Percentiles rank a stretch among this genome's conserved stretches.
phyloP scores from a whole-genome alignment of 2,329 filamentous ascomycete species.

The Ceratocystis papillata region DNA sequence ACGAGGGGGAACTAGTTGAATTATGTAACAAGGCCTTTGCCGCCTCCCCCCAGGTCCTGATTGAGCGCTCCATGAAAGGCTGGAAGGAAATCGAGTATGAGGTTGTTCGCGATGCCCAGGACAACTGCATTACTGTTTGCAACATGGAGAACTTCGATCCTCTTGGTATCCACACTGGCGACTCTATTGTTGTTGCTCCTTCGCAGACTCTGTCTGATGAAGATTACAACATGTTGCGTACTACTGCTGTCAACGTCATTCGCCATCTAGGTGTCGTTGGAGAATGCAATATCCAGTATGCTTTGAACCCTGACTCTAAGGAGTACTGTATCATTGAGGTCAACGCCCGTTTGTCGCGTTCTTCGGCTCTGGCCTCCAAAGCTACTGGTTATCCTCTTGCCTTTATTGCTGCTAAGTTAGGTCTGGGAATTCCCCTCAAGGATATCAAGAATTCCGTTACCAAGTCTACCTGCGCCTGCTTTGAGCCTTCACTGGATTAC shows the following conservation, averaged over 20 bases:
- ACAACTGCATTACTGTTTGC: conserved; percentile 99
- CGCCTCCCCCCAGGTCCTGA: conserved; percentile 87
- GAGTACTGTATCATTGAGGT: conserved; percentile 99
- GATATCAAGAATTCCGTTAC: conserved; percentile 95
- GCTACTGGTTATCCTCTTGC: conserved; percentile 92
- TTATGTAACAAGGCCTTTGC: conserved; percentile 93
- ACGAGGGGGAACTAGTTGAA: conserved; percentile 69
- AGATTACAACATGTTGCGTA: conserved; percentile 98
- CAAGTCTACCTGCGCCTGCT: conserved; percentile 90
- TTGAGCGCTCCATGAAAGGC: conserved; percentile 97
- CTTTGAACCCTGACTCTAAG: conserved; percentile 83
- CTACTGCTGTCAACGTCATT: conserved; percentile 93
- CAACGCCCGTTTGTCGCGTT: conserved; percentile 90
- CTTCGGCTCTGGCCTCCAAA: conserved; percentile 90
- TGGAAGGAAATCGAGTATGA: conserved; percentile 99
- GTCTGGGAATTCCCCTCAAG: conserved; percentile 87
- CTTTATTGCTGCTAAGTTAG: conserved; percentile 93
- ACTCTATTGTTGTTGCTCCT: conserved; percentile 94
- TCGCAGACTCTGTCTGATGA: conserved; percentile 95
- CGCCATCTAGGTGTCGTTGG: conserved; percentile 93
- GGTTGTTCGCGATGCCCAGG: conserved; percentile 84
- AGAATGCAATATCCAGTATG: conserved; percentile 98
- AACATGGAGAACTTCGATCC: conserved; percentile 99
- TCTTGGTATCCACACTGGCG: conserved; percentile 92
- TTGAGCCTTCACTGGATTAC: conserved; percentile 96